Evolutionary conservation across 2,329 filamentous ascomycete genomes (phyloP).

Genomic region (Chlorencoelia australis): DNA sequence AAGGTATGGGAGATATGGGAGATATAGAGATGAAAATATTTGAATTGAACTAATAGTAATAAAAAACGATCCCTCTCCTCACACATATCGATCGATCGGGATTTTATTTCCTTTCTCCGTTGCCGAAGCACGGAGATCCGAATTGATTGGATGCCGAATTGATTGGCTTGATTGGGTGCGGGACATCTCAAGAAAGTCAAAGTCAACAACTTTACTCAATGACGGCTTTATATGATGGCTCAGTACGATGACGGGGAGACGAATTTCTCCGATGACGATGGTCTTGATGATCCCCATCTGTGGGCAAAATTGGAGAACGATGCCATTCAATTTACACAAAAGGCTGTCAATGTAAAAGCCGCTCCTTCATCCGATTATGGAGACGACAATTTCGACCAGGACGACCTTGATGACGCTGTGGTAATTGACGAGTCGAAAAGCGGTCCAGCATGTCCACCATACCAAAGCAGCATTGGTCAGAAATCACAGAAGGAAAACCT

Average conservation of each 20-base stretch:
- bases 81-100: no score
- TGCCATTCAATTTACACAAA: slow-evolving; percentile 47
- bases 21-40: no score
- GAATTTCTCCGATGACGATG: slow-evolving; percentile 56
- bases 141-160: no score
- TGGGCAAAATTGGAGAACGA: slow-evolving; percentile 54
- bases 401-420: slow-evolving; percentile 43
- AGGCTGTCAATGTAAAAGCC: slow-evolving; percentile 10
- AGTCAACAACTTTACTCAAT: slow-evolving; percentile 10
- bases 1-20: no score
- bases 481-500: slow-evolving; percentile 16
- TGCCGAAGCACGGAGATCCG: no score
- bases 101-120: no score
- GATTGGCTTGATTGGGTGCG: no score
- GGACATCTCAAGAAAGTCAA: background rate
- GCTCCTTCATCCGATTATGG: slow-evolving; percentile 30
- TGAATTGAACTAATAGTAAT: no score
- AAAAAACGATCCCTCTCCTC: no score
- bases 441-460: slow-evolving; percentile 13
- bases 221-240: slow-evolving; percentile 30
- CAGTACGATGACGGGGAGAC: slow-evolving; percentile 35
- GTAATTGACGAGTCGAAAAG: slow-evolving; percentile 32
- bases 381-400: slow-evolving; percentile 26
- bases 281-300: slow-evolving; percentile 48
- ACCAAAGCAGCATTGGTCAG: slow-evolving; percentile 11